Percentiles rank a stretch among this genome's conserved stretches.
Evolutionary conservation across 1,284 basidiomycete genomes (phyloP).

Genomic region (Ustilago crameri): DNA sequence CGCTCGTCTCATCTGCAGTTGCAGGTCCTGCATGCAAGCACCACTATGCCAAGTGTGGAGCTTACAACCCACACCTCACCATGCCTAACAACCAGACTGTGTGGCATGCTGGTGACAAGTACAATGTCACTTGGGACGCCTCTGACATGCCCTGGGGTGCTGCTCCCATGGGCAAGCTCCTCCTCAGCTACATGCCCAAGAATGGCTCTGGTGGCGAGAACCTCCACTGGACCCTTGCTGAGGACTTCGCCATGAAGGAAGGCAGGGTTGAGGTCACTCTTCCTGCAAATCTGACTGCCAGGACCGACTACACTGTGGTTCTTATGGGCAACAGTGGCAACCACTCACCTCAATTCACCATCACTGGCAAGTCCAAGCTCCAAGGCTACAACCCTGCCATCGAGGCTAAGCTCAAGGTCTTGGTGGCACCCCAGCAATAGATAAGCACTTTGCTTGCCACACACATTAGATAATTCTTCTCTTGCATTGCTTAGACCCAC

Average conservation of each 20-base stretch:
- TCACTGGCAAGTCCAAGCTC: constrained; percentile 9
- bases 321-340: constrained; percentile 51
- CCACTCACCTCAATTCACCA: constrained; percentile 31
- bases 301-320: constrained; percentile 45
- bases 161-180: constrained; percentile 28
- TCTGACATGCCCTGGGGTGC: constrained; percentile 28
- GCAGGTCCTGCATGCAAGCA: background rate
- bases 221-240: constrained; percentile 34
- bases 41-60: constrained; percentile 31
- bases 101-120: constrained; percentile 32
- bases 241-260: constrained; percentile 27
- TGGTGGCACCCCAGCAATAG: too few species aligned
- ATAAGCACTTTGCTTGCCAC: too few species aligned
- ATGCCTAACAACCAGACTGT: constrained; percentile 16
- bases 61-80: constrained; percentile 49
- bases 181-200: constrained; percentile 40
- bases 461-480: too few species aligned
- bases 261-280: constrained; percentile 27
- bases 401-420: background rate
- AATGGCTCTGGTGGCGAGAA: constrained; percentile 45
- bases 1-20: too few species aligned
- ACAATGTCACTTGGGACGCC: constrained; percentile 37
- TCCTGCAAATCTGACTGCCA: constrained; percentile 18
- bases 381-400: background rate
- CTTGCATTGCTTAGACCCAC: too few species aligned